A percentile compares a stretch with the other conserved stretches of the same genome.
Evolutionary conservation across 2,329 filamentous ascomycete species (phyloP).

Genomic region (Pseudogymnoascus sp.): DNA sequence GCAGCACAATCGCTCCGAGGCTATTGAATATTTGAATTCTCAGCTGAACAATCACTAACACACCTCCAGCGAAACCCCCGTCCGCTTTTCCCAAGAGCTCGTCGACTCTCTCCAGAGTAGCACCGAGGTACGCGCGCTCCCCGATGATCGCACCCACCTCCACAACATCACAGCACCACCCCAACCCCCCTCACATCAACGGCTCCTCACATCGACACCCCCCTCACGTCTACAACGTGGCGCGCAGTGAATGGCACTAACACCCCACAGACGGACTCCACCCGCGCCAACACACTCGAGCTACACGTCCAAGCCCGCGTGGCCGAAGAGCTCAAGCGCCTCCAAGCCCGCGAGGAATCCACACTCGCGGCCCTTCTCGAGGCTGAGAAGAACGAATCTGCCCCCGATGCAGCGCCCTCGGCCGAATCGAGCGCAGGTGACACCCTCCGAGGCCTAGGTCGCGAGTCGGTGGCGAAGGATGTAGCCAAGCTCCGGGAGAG

Average conservation of each 20-base stretch:
- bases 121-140: conserved; percentile 58
- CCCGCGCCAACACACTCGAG: conserved; percentile 74
- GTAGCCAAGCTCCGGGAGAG: conserved; percentile 49
- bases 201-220: background rate
- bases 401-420: conserved; percentile 8
- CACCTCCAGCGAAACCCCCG: conserved; percentile 45
- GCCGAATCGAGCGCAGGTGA: conserved; percentile 24
- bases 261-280: conserved; percentile 66
- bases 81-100: conserved; percentile 71
- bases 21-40: background rate
- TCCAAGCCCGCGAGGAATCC: conserved; percentile 61
- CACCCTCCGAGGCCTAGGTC: conserved; percentile 26
- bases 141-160: background rate
- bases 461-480: conserved; percentile 49
- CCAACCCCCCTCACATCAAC: conserved; percentile 10
- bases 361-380: conserved; percentile 59
- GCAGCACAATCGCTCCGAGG: background rate
- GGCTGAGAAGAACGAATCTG: conserved; percentile 16
- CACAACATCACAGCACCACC: background rate
- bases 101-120: conserved; percentile 76
- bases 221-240: background rate
- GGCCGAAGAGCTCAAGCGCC: conserved; percentile 71
- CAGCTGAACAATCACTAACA: conserved; percentile 5
- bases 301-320: conserved; percentile 84
- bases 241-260: background rate